These are phyloP conservation scores for Pichiaceae sp. DNA, from an alignment of 1,139 yeast genomes.

Conservation along the genomic window DNA sequence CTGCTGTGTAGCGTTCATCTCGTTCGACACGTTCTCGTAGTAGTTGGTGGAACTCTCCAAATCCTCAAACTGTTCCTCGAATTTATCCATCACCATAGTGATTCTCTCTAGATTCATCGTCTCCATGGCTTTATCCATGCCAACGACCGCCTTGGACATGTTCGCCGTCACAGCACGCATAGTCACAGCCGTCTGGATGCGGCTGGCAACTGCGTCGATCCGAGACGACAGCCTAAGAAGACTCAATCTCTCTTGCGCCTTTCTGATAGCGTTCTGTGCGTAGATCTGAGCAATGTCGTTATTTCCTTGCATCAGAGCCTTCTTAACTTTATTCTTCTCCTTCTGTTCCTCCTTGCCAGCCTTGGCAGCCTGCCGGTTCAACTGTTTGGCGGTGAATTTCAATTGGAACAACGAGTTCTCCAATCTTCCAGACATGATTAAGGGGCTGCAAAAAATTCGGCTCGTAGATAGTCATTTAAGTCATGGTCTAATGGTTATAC, in stretches of 20 bases:
- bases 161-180: constrained; percentile 93
- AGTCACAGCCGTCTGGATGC: constrained; percentile 96
- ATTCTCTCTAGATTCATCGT: constrained; percentile 92
- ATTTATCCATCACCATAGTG: constrained; percentile 93
- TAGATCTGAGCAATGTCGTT: constrained; percentile 89
- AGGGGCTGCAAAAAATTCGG: background rate
- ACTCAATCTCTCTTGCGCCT: constrained; percentile 79
- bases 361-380: constrained; percentile 80
- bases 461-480: background rate
- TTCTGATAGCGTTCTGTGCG: constrained; percentile 93
- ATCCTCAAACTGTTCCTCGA: constrained; percentile 93
- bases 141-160: constrained; percentile 86
- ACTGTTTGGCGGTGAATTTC: constrained; percentile 86
- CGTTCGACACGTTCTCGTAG: constrained; percentile 84
- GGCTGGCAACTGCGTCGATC: constrained; percentile 90
- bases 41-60: constrained; percentile 90
- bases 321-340: constrained; percentile 85
- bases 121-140: constrained; percentile 95
- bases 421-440: background rate
- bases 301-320: constrained; percentile 80
- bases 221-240: constrained; percentile 77
- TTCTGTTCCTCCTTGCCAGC: constrained; percentile 85
- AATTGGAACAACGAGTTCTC: constrained; percentile 41
- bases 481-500: background rate
- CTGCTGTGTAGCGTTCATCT: constrained; percentile 78